Percentiles rank a stretch among this genome's conserved stretches.
Evolutionary conservation across 306 rosid genomes (phyloP).

Genomic region (Quercus suber): DNA sequence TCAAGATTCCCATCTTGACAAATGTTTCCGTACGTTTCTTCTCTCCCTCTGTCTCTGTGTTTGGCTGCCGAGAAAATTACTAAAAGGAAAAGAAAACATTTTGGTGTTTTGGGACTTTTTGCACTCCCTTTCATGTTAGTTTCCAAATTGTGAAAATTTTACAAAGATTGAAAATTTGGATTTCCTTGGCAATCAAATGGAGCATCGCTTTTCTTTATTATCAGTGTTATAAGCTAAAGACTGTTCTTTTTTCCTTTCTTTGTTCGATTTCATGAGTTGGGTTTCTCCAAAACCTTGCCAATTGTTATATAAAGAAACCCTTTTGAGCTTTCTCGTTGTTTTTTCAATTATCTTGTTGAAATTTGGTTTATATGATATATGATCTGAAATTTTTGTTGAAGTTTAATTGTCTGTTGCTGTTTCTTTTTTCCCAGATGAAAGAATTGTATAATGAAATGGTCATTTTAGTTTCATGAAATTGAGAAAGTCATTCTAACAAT

Average conservation of each 20-base stretch:
- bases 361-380: neutral
- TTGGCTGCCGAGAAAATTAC: neutral
- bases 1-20: constrained; percentile 69
- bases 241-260: neutral
- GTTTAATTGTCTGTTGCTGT: neutral
- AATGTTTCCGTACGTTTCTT: constrained; percentile 56
- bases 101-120: neutral
- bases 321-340: neutral
- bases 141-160: neutral
- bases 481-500: neutral
- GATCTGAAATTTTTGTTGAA: neutral
- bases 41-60: constrained; percentile 5
- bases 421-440: neutral
- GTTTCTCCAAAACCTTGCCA: neutral
- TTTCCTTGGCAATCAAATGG: neutral
- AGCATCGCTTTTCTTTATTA: neutral
- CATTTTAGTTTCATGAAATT: neutral
- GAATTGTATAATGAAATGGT: neutral
- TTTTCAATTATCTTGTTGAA: neutral
- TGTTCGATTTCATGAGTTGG: neutral
- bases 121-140: neutral
- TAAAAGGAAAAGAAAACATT: neutral
- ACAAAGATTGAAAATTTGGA: neutral
- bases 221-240: neutral
- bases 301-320: neutral